These are phyloP conservation scores for Mucor circinelloides DNA, from an alignment of 371 early-diverging fungal genomes.

Conservation along the genomic window DNA sequence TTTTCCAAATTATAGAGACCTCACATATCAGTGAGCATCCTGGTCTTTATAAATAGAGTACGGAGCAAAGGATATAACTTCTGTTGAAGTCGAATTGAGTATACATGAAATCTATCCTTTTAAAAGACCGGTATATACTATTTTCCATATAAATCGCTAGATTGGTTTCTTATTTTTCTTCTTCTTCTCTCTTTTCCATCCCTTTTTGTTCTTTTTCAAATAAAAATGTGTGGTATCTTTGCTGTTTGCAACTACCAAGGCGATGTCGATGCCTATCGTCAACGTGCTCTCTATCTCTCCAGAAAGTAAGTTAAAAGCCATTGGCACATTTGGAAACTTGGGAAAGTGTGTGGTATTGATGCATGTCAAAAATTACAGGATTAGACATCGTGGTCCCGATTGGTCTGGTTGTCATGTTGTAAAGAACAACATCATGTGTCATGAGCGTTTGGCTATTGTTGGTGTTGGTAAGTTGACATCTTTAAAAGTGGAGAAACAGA, in stretches of 20 bases:
- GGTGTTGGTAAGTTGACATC: constrained; percentile 77
- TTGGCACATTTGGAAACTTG: background rate
- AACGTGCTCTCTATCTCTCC: constrained; percentile 81
- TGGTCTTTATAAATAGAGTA: background rate
- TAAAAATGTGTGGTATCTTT: constrained; percentile 94
- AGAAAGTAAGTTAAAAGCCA: constrained; percentile 70
- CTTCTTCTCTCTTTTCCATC: background rate
- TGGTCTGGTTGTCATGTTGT: constrained; percentile 87
- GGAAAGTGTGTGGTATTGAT: background rate
- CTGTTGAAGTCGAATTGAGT: background rate
- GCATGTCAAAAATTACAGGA: constrained; percentile 23
- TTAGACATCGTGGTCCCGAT: constrained; percentile 97
- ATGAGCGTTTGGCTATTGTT: constrained; percentile 97
- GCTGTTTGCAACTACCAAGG: constrained; percentile 86
- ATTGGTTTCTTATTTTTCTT: constrained; percentile 1
- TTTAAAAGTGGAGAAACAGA: background rate
- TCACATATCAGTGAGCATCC: background rate
- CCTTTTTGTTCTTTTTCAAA: background rate
- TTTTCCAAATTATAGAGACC: background rate
- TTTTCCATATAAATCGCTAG: background rate
- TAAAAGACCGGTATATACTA: background rate
- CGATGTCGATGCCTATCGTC: constrained; percentile 77
- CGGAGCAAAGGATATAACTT: background rate
- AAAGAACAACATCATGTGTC: constrained; percentile 87
- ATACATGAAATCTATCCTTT: background rate